These are phyloP conservation scores for Peltaster fructicola DNA, from an alignment of 2,329 filamentous ascomycete genomes.

Conservation along the genomic window DNA sequence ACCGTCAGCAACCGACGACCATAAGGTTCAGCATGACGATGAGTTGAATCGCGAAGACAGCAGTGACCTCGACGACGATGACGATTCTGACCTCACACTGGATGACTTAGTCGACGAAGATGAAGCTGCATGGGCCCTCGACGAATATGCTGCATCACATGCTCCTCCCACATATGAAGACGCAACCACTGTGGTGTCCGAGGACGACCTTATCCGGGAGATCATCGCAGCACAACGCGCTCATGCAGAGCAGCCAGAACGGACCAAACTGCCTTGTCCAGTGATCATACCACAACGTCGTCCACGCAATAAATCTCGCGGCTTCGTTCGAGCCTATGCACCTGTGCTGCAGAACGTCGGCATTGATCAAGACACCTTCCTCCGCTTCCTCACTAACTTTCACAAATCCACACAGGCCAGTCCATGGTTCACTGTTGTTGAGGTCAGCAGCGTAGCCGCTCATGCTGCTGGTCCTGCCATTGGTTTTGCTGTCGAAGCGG, in stretches of 20 bases:
- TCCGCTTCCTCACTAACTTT: conserved; percentile 32
- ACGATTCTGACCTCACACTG: conserved; percentile 4
- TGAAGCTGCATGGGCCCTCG: conserved; percentile 16
- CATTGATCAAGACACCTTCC: conserved; percentile 31
- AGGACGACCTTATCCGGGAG: conserved; percentile 11
- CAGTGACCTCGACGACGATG: conserved; percentile 1
- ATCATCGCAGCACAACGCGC: conserved; percentile 6
- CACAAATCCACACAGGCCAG: conserved; percentile 25
- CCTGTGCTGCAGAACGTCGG: conserved; percentile 28
- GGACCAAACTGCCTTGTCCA: conserved; percentile 21
- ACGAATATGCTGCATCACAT: conserved; percentile 12
- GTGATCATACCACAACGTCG: conserved; percentile 37
- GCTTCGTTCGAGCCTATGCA: conserved; percentile 37
- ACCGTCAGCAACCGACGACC: conserved; percentile 4
- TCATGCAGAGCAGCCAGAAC: conserved; percentile 1
- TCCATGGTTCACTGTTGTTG: conserved; percentile 15
- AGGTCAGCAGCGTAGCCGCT: conserved; percentile 14
- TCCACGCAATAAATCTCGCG: conserved; percentile 29
- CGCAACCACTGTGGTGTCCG: conserved; percentile 7
- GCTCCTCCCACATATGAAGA: conserved; percentile 14
- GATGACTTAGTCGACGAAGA: conserved; percentile 12
- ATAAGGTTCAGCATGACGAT: conserved; percentile 5
- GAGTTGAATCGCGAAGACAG: conserved; percentile 1
- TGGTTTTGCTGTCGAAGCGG: conserved; percentile 26
- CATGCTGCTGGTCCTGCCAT: conserved; percentile 23